Evolutionary conservation across 148 eudicot species (phyloP), one percentile per base, ranked within the genome.

Genomic region (Agrostemma githago): DNA sequence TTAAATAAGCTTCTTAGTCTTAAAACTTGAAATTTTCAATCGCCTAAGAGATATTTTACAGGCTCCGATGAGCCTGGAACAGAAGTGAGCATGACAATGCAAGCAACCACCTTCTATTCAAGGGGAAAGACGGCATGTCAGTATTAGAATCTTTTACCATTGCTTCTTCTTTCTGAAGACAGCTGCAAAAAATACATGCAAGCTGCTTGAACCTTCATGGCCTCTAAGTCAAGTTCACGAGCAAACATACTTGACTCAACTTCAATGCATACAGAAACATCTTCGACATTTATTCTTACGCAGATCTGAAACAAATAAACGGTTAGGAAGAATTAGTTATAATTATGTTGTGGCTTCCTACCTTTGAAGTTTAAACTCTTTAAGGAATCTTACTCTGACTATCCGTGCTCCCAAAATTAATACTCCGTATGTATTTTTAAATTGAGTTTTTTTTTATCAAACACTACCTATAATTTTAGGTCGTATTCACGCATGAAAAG

Each of bases 141-240:
- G 9, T 67, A 48, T 65, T 26, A 26, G 34, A 17, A 64, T 54
- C 5, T 67, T 44, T 42, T 87, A 92, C 99, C 97, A 80, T 76
- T 88, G 39, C 87, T 79, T 83, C 91, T 88, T 75, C 83, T 89
- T 76, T 85, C 88, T 40, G 77, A 68, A 58, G 91, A 79, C 60
- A 90, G 89, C 75, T 88, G 90, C 79, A 90, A 79, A 82, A 82
- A 95, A 79, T 89, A 92, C 64, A 83, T 81, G 84, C 97, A 95
- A 76, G 99, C 96, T 68, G 89, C 85, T 77, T 89, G 90, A 77
- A 84, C 87, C 82, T 86, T 90, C 81, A 92, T 56, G 73, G 80
- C 65, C 66, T 89, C 96, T 54, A 85, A 77, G 81, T 81, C 83
- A 66, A 86, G 77, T 79, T 86, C 89, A 81, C 77, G 82, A 56